phyloP scores from a whole-genome alignment of 192 early-diverging fungal genomes.

The Paraglomus brasilianum region DNA sequence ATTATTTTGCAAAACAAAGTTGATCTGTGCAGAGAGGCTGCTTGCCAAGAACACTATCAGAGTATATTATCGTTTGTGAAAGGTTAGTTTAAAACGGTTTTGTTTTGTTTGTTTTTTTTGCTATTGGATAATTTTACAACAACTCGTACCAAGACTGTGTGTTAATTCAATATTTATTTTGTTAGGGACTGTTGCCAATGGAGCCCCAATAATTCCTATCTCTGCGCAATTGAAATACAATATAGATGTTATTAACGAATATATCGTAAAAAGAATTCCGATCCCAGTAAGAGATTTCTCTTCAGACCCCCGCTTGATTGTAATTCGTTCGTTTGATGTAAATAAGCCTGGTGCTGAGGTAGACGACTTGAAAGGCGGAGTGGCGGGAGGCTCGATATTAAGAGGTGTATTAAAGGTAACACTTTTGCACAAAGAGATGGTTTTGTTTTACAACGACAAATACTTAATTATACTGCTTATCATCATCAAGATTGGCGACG shows the following conservation, averaged over 20 bases:
- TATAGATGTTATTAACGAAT: constrained; percentile 96
- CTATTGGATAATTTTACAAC: neutral
- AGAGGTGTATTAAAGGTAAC: constrained; percentile 78
- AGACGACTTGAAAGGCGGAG: constrained; percentile 90
- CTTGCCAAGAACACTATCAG: constrained; percentile 85
- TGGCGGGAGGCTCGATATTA: constrained; percentile 96
- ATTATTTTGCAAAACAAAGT: constrained; percentile 99
- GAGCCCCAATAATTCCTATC: constrained; percentile 95
- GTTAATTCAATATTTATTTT: neutral
- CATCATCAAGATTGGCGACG: constrained; percentile 75
- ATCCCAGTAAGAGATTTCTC: constrained; percentile 93
- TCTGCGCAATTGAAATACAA: constrained; percentile 99
- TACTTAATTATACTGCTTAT: neutral
- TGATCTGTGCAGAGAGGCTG: constrained; percentile 92
- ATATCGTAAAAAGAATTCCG: constrained; percentile 95
- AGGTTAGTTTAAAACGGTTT: constrained; percentile 41
- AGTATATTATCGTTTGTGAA: constrained; percentile 92
- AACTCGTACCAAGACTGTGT: neutral
- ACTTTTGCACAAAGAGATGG: neutral
- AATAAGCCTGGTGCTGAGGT: constrained; percentile 98
- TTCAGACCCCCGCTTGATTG: constrained; percentile 87
- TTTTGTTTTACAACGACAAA: constrained; percentile 1
- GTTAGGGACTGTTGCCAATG: constrained; percentile 81
- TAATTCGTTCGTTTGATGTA: constrained; percentile 98
- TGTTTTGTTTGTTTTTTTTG: constrained; percentile 20